phyloP scores from a whole-genome alignment of 2,329 filamentous ascomycete genomes.

The Clarireedia hainanense region DNA sequence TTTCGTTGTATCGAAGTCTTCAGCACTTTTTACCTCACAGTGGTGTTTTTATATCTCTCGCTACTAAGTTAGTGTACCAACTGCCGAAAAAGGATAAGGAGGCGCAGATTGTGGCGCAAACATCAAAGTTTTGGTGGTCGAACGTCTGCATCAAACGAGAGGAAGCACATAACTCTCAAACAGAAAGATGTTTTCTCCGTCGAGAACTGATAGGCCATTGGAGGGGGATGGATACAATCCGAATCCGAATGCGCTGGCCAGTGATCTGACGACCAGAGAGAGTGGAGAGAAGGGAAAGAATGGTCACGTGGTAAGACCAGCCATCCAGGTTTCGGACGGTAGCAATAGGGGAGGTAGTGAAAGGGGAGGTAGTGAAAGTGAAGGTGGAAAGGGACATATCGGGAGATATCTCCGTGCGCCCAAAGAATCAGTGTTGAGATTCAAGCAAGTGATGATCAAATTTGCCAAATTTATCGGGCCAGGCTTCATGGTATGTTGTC shows the following conservation, averaged over 20 bases:
- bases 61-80: neutral
- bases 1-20: too few relatives aligned
- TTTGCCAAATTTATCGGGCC: constrained; percentile 46
- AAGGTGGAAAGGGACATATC: constrained; percentile 3
- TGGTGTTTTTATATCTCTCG: too few relatives aligned
- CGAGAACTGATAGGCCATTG: constrained; percentile 46
- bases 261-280: constrained; percentile 53
- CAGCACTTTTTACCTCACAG: too few relatives aligned
- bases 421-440: constrained; percentile 12
- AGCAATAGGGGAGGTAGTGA: neutral
- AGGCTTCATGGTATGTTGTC: constrained; percentile 31
- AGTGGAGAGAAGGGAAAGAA: constrained; percentile 23
- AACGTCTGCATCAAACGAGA: neutral
- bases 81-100: constrained; percentile 21
- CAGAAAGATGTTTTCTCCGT: constrained; percentile 56
- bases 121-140: neutral
- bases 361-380: neutral
- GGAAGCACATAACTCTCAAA: neutral
- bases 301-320: constrained; percentile 8
- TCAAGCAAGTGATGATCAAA: constrained; percentile 15
- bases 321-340: constrained; percentile 1
- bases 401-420: constrained; percentile 1
- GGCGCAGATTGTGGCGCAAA: neutral
- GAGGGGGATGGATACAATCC: constrained; percentile 52
- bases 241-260: constrained; percentile 47